Percentiles rank a stretch among this genome's conserved stretches.
phyloP scores from a whole-genome alignment of 192 early-diverging fungal species.

The Podila epicladia region DNA sequence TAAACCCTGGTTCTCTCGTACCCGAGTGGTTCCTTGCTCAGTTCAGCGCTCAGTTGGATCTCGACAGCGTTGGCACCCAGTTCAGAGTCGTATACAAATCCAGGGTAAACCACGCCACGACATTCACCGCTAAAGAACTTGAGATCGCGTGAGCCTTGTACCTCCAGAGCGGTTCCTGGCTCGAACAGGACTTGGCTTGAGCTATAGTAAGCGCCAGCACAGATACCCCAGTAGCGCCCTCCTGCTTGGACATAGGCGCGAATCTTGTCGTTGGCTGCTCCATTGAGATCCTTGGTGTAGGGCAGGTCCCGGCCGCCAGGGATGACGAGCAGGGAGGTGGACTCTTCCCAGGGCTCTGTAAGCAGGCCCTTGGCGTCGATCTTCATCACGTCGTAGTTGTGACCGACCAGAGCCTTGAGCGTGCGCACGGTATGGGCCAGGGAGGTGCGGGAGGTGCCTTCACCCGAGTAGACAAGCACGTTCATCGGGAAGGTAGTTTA shows the following conservation, averaged over 20 bases:
- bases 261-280: slow-evolving; percentile 69
- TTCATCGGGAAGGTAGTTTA: slow-evolving; percentile 67
- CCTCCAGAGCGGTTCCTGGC: slow-evolving; percentile 66
- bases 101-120: slow-evolving; percentile 78
- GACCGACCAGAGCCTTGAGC: slow-evolving; percentile 79
- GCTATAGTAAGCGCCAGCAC: slow-evolving; percentile 91
- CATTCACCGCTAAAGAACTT: slow-evolving; percentile 75
- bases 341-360: slow-evolving; percentile 89
- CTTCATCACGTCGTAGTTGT: slow-evolving; percentile 88
- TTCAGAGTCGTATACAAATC: slow-evolving; percentile 81
- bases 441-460: slow-evolving; percentile 72
- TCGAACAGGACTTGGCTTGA: slow-evolving; percentile 81
- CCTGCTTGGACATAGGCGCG: slow-evolving; percentile 72
- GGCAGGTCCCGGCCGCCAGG: slow-evolving; percentile 92
- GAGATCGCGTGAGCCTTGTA: slow-evolving; percentile 80
- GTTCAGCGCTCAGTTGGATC: neutral
- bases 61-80: slow-evolving; percentile 25
- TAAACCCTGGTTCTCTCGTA: slow-evolving; percentile 56
- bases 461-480: slow-evolving; percentile 84
- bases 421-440: slow-evolving; percentile 73
- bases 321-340: slow-evolving; percentile 85
- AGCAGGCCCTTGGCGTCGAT: slow-evolving; percentile 77
- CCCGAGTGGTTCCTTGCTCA: neutral
- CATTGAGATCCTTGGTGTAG: slow-evolving; percentile 78
- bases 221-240: slow-evolving; percentile 92